These are phyloP conservation scores for Zygotorulaspora danielsina DNA, from an alignment of 805 yeast genomes.

Conservation along the genomic window DNA sequence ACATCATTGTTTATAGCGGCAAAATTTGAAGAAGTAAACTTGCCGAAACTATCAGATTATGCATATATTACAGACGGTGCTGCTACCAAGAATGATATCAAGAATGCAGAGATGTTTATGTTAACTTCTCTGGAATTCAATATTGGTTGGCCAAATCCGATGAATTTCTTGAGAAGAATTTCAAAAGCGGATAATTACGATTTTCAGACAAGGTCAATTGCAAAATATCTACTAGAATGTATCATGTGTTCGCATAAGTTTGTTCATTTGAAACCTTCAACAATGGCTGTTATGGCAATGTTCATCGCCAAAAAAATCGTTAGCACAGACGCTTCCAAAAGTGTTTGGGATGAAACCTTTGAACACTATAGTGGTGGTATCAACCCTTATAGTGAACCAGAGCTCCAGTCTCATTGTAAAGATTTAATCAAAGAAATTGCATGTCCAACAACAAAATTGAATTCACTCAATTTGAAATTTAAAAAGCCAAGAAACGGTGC, in stretches of 20 bases:
- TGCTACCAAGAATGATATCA: constrained; percentile 71
- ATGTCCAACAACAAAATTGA: constrained; percentile 29
- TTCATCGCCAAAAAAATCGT: constrained; percentile 65
- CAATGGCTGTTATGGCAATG: constrained; percentile 86
- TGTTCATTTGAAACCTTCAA: constrained; percentile 68
- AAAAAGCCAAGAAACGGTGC: constrained; percentile 20
- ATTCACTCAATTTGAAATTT: constrained; percentile 28
- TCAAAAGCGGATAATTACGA: constrained; percentile 91
- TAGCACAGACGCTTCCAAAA: constrained; percentile 24
- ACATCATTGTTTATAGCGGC: constrained; percentile 86
- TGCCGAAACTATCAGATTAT: constrained; percentile 80
- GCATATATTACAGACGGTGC: constrained; percentile 87
- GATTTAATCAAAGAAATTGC: constrained; percentile 28
- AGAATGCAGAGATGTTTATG: constrained; percentile 77
- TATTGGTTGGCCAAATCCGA: constrained; percentile 80
- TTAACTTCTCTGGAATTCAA: constrained; percentile 68
- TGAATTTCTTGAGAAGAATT: constrained; percentile 82
- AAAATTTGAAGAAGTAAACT: constrained; percentile 85
- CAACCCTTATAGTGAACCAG: constrained; percentile 21
- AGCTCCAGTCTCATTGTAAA: constrained; percentile 24
- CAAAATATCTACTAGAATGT: constrained; percentile 77
- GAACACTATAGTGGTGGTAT: constrained; percentile 30
- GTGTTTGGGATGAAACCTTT: constrained; percentile 27
- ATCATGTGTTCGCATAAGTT: constrained; percentile 72
- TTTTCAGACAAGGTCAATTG: constrained; percentile 75